A percentile compares a stretch with the other conserved stretches of the same genome.
These are phyloP conservation scores for Ceratocystis diversiconidia DNA, from an alignment of 2,329 filamentous ascomycete genomes.

Conservation along the genomic window DNA sequence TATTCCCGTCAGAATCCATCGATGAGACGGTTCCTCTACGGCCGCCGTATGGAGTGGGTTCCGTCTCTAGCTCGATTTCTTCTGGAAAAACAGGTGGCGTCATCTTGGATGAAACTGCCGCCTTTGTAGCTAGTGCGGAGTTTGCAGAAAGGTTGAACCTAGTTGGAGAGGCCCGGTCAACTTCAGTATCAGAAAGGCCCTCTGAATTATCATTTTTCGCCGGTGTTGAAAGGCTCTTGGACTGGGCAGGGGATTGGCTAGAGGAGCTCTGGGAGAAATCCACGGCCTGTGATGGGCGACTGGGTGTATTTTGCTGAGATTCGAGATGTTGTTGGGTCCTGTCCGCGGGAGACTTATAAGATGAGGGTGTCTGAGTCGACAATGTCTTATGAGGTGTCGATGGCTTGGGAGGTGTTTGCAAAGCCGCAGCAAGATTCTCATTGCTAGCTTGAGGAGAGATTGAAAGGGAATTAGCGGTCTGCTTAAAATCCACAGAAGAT, in stretches of 20 bases:
- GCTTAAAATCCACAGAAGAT: slow-evolving; percentile 8
- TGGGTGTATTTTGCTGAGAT: not conserved
- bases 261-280: not conserved
- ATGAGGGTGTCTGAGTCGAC: not conserved
- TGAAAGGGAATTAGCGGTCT: slow-evolving; percentile 3
- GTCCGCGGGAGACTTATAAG: not conserved
- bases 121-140: not conserved
- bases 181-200: slow-evolving; percentile 7
- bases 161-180: slow-evolving; percentile 7
- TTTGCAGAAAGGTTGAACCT: not conserved
- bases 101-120: slow-evolving; percentile 7
- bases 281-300: slow-evolving; percentile 1
- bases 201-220: slow-evolving; percentile 2
- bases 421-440: slow-evolving; percentile 9
- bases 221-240: not conserved
- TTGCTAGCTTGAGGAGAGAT: slow-evolving; percentile 12
- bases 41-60: slow-evolving; percentile 16
- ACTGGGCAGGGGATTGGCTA: not conserved
- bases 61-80: slow-evolving; percentile 14
- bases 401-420: slow-evolving; percentile 7
- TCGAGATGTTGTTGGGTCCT: not conserved
- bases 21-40: slow-evolving; percentile 17
- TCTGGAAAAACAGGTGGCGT: slow-evolving; percentile 14
- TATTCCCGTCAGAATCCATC: slow-evolving; percentile 13
- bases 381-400: not conserved